Conservation (phyloP, 2,329 filamentous ascomycete genomes). For the Chaetomium sp. region DNA sequence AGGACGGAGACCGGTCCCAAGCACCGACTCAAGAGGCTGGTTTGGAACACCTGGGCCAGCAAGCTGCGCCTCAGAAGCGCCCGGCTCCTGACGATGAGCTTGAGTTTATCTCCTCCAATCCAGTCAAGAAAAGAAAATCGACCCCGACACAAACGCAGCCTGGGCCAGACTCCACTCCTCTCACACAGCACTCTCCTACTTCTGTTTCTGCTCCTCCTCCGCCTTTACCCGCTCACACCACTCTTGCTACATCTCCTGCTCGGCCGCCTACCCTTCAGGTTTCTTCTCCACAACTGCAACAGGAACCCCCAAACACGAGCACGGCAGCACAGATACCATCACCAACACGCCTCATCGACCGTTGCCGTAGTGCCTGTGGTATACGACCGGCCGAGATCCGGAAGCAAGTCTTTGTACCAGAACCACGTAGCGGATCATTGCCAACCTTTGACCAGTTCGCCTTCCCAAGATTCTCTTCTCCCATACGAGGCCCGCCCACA, state of each 20-base stretch:
- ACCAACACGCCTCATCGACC: not conserved
- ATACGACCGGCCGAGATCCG: conserved; percentile 24
- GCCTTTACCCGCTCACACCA: not conserved
- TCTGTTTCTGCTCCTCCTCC: not conserved
- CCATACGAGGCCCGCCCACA: conserved; percentile 7
- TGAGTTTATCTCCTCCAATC: conserved; percentile 38
- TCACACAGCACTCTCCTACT: conserved; percentile 19
- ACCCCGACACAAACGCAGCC: conserved; percentile 3
- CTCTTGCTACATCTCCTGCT: not conserved
- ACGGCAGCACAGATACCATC: conserved; percentile 1
- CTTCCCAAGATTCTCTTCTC: conserved; percentile 25
- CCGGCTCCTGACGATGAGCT: conserved; percentile 35
- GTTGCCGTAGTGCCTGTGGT: conserved; percentile 28
- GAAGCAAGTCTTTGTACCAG: conserved; percentile 24
- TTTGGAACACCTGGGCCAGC: not conserved
- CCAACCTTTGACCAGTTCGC: conserved; percentile 31
- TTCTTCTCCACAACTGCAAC: not conserved
- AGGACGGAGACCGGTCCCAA: not conserved
- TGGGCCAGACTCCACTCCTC: conserved; percentile 11
- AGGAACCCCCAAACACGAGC: not conserved
- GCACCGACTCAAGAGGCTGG: not conserved
- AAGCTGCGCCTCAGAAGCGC: conserved; percentile 23
- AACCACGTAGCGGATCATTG: conserved; percentile 29
- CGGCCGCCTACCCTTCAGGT: not conserved
- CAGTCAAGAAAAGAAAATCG: conserved; percentile 32